phyloP scores from a whole-genome alignment of 2,329 filamentous ascomycete species.

The Corniculantispora saksenae region DNA sequence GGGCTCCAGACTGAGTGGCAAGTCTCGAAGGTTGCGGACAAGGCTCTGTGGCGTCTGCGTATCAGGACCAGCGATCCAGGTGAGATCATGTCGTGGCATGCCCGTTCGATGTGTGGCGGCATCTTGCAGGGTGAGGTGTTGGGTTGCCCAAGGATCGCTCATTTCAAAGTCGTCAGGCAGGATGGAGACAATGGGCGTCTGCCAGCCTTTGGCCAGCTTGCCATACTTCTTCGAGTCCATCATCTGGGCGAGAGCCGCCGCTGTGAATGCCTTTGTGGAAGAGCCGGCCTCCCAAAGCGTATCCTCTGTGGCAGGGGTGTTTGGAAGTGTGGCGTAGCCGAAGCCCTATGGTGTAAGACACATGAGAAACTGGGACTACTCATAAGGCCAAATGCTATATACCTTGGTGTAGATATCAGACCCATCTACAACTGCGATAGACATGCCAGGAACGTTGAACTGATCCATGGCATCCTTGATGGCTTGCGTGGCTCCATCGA shows the following conservation, averaged over 20 bases:
- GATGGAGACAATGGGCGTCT: conserved; percentile 41
- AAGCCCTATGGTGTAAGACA: neutral
- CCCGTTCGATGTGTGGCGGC: conserved; percentile 50
- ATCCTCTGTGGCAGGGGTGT: conserved; percentile 41
- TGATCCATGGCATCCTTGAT: neutral
- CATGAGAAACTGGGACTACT: neutral
- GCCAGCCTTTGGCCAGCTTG: conserved; percentile 38
- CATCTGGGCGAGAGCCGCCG: conserved; percentile 46
- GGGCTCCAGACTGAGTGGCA: conserved; percentile 42
- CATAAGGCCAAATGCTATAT: neutral
- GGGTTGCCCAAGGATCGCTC: conserved; percentile 40
- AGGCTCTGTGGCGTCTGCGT: conserved; percentile 33
- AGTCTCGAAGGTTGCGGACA: conserved; percentile 40
- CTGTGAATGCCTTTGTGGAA: conserved; percentile 53
- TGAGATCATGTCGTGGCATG: conserved; percentile 23
- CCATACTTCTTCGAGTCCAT: conserved; percentile 39
- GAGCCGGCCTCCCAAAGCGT: conserved; percentile 53
- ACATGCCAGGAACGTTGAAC: neutral
- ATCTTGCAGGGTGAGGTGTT: conserved; percentile 49
- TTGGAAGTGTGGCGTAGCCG: conserved; percentile 23
- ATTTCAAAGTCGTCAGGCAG: conserved; percentile 50
- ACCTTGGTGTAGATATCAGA: neutral
- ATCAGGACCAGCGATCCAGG: conserved; percentile 32
- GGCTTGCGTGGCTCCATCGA: neutral
- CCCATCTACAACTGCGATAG: neutral